A percentile compares a stretch with the other conserved stretches of the same genome.
Evolutionary conservation across 176 grass and related monocot genomes (phyloP).

Genomic region (Ensete ventricosum): DNA sequence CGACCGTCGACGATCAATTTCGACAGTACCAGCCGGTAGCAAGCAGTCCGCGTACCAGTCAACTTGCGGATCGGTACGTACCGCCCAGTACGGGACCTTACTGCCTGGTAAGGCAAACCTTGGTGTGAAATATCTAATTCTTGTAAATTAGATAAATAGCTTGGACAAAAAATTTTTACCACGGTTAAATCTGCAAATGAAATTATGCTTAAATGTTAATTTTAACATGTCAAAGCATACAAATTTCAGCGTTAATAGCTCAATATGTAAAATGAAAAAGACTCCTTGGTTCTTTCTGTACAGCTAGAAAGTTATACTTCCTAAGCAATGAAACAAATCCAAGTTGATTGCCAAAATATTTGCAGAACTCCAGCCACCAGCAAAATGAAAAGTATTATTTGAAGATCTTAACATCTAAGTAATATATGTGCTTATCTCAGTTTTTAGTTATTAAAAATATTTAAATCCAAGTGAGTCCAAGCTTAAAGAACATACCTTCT

Average conservation of each 20-base stretch:
- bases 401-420: neutral
- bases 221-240: too few species aligned
- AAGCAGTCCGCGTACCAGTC: too few species aligned
- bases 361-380: neutral
- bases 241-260: neutral
- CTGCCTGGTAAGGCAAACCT: too few species aligned
- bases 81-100: too few species aligned
- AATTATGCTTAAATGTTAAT: too few species aligned
- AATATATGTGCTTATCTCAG: neutral
- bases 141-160: too few species aligned
- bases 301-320: neutral
- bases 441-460: neutral
- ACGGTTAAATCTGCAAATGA: too few species aligned
- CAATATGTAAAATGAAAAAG: neutral
- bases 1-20: too few species aligned
- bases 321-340: neutral
- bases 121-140: too few species aligned
- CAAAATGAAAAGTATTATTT: neutral
- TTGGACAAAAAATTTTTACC: too few species aligned
- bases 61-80: too few species aligned
- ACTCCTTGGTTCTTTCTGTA: neutral
- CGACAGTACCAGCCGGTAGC: too few species aligned
- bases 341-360: neutral
- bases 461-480: neutral
- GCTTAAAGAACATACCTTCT: conserved; percentile 44